These are phyloP conservation scores for Aurantiochytrium sp. DNA, from an alignment of 108 stramenopile genomes.

Conservation along the genomic window DNA sequence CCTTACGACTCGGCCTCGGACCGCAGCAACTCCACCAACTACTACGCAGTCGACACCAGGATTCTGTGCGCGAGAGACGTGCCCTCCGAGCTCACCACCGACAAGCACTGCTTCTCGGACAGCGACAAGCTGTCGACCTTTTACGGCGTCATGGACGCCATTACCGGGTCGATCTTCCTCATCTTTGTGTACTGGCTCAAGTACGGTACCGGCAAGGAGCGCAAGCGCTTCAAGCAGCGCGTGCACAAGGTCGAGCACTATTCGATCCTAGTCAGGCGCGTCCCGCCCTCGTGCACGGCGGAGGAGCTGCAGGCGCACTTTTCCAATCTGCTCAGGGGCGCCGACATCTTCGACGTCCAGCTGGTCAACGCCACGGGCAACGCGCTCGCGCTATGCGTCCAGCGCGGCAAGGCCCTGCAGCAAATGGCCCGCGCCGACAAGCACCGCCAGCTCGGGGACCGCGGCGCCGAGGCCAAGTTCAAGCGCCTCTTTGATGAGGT, in stretches of 20 bases:
- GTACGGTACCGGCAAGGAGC: background rate
- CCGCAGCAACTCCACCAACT: background rate
- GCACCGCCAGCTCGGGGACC: background rate
- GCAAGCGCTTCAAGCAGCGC: background rate
- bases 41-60: background rate
- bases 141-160: background rate
- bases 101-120: background rate
- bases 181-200: background rate
- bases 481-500: background rate
- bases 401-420: background rate
- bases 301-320: background rate
- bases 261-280: background rate
- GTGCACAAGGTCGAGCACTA: background rate
- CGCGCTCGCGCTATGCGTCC: conserved; percentile 1
- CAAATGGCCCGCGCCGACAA: background rate
- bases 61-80: background rate
- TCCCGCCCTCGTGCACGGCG: background rate
- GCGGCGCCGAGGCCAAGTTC: background rate
- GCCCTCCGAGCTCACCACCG: background rate
- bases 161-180: background rate
- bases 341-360: background rate
- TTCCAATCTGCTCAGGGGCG: background rate
- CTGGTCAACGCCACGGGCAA: background rate
- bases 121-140: background rate
- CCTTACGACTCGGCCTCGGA: background rate